phyloP scores from a whole-genome alignment of 345 rosid species.

The Psidium friedrichsthalianum region DNA sequence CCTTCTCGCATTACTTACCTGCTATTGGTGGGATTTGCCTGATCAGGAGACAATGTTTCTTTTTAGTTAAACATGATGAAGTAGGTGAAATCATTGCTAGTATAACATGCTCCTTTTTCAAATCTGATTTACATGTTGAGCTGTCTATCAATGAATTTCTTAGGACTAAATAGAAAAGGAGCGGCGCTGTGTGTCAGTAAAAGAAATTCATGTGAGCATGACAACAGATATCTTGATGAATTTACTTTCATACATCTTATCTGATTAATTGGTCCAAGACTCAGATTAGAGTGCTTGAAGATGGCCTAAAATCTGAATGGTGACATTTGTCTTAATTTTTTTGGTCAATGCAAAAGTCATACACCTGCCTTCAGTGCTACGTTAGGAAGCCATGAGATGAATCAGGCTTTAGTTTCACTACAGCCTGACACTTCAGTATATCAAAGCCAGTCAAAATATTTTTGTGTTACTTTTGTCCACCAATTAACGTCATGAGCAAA shows the following conservation, averaged over 20 bases:
- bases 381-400: neutral
- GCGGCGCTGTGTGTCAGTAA: neutral
- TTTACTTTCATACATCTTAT: neutral
- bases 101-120: neutral
- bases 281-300: neutral
- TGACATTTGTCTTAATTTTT: neutral
- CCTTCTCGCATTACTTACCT: neutral
- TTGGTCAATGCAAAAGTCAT: neutral
- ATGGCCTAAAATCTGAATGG: neutral
- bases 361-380: neutral
- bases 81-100: neutral
- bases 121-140: neutral
- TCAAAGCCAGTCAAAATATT: neutral
- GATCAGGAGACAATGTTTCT: neutral
- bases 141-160: neutral
- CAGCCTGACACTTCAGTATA: neutral
- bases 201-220: neutral
- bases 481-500: neutral
- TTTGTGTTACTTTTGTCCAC: neutral
- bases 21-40: neutral
- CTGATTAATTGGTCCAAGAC: neutral
- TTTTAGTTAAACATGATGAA: neutral
- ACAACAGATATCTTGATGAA: neutral
- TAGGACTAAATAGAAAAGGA: neutral
- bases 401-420: neutral